Base-by-base conservation (phyloP, 306 rosid genomes). In the Begonia loranthoides region DNA sequence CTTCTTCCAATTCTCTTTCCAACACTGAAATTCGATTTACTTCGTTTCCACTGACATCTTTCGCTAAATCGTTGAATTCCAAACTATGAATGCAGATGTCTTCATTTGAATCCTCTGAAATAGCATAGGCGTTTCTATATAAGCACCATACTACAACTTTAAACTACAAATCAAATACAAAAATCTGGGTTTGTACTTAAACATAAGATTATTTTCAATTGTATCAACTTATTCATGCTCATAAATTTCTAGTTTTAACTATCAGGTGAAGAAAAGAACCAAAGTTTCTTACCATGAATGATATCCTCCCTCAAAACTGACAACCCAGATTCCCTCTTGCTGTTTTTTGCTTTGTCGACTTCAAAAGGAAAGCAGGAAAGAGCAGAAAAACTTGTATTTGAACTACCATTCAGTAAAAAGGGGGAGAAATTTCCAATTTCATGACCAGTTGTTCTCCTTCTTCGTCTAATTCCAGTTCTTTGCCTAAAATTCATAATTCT, bases 1-100 rank as follows among this genome's bases (percentile, higher is more conserved):
- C 99, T 74, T 81, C 81, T 55, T 69, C 75, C 2, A 87, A 73
- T 12, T 76, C 79, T 49, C 60, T 57, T 72, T 86, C 84, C 79
- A 80, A 73, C 65, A 63, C 57, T 63, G 66, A 68, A 52, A 80
- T 45, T 16, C 13, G 51, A 41, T 66, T 65, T 43, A 17, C 65
- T 70, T 71, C 80, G 65, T 78, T 70, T 50, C 56, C 75, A 57
- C 56, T 9, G 47, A 69, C 64, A 45, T 14, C 44, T 45, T 56
- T 67, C 49, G 70, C 78, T 50, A 57, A 48, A 12, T 12, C 16
- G 21, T 7, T 28, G 36, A 78, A 71, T 54, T 71, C 77, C 64
- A 69, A 75, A 59, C 73, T 50, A 52, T 62, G 66, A 52, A 36
- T 52, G 49, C 56, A 54, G 41, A 41, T 45, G 52, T 60, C 67